phyloP scores from a whole-genome alignment of 164 flowering plant genomes.

The Umbilicus rupestris region DNA sequence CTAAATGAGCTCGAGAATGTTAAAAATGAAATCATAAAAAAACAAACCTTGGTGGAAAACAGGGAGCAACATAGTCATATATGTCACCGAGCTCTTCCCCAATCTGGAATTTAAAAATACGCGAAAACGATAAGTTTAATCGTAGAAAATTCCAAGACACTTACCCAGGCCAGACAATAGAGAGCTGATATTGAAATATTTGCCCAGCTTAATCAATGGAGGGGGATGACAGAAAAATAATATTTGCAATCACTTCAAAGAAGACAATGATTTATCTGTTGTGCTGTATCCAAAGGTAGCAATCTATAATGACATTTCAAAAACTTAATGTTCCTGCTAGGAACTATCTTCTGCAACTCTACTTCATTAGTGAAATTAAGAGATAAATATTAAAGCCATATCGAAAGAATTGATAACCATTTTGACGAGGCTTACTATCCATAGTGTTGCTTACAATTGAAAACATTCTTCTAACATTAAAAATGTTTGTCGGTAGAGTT shows the following conservation, averaged over 20 bases:
- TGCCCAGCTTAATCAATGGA: neutral
- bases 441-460: too few relatives aligned
- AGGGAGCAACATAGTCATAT: constrained; percentile 94
- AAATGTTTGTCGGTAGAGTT: too few relatives aligned
- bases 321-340: too few relatives aligned
- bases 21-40: neutral
- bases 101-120: constrained; percentile 36
- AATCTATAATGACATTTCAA: too few relatives aligned
- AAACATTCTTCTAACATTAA: too few relatives aligned
- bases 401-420: too few relatives aligned
- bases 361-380: too few relatives aligned
- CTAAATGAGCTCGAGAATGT: neutral
- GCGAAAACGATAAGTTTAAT: neutral
- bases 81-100: constrained; percentile 98
- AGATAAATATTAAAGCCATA: too few relatives aligned
- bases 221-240: neutral
- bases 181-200: neutral
- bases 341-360: too few relatives aligned
- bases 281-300: too few relatives aligned
- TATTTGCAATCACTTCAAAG: neutral
- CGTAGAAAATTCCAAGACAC: neutral
- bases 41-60: constrained; percentile 97
- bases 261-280: neutral
- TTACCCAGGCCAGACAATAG: neutral
- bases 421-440: too few relatives aligned